Evolutionary conservation across 2,329 filamentous ascomycete genomes (phyloP).

Genomic region (Cylindrodendrum hubeiense): DNA sequence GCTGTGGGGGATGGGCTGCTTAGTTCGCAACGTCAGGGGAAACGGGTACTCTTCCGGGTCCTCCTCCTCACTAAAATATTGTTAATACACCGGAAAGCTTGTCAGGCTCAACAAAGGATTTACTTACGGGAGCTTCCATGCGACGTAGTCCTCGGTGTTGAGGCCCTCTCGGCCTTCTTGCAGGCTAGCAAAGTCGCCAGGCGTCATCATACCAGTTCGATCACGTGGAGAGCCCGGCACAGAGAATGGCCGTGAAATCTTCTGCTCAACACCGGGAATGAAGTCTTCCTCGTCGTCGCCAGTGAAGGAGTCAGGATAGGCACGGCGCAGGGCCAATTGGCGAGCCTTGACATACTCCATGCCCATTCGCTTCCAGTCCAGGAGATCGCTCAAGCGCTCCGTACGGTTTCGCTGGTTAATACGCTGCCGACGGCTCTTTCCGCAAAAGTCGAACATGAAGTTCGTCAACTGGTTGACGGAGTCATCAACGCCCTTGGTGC

Average conservation of each 20-base stretch:
- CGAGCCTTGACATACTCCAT: conserved; percentile 99
- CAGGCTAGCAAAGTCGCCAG: conserved; percentile 95
- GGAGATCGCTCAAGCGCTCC: conserved; percentile 90
- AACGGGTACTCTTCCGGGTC: conserved; percentile 81
- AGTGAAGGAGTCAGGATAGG: conserved; percentile 89
- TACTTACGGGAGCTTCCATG: conserved; percentile 97
- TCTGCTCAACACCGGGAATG: conserved; percentile 92
- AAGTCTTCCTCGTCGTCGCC: conserved; percentile 87
- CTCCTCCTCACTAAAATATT: conserved; percentile 81
- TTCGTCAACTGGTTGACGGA: conserved; percentile 95
- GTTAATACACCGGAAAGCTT: conserved; percentile 32
- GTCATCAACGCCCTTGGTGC: conserved; percentile 95
- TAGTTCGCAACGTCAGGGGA: conserved; percentile 68
- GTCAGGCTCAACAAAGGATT: not conserved
- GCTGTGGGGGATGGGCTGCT: conserved; percentile 54
- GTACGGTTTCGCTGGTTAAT: conserved; percentile 99
- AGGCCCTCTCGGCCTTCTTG: conserved; percentile 95
- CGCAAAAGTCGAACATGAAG: conserved; percentile 90
- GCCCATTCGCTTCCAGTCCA: conserved; percentile 99
- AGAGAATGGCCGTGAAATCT: conserved; percentile 94
- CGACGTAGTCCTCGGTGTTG: conserved; percentile 96
- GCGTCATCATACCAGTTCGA: conserved; percentile 97
- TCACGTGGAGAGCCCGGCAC: conserved; percentile 94
- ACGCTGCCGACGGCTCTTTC: conserved; percentile 93
- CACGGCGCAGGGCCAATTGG: conserved; percentile 89